Percentiles rank a stretch among this genome's conserved stretches.
phyloP scores from a whole-genome alignment of 2,329 filamentous ascomycete genomes.

The Fusarium algeriense region DNA sequence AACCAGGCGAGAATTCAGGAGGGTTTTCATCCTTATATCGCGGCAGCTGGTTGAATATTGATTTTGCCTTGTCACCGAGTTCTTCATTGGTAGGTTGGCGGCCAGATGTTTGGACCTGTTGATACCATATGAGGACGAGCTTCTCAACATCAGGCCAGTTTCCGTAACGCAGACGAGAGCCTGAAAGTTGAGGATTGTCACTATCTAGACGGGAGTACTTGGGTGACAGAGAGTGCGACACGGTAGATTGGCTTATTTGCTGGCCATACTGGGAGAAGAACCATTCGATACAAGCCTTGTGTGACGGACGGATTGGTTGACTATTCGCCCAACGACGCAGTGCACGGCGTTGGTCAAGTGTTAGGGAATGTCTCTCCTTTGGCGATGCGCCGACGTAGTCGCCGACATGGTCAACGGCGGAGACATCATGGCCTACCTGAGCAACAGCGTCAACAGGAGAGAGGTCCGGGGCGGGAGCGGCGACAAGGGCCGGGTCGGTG shows the following conservation, averaged over 20 bases:
- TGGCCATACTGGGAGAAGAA: conserved; percentile 69
- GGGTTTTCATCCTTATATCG: conserved; percentile 71
- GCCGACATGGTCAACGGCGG: conserved; percentile 21
- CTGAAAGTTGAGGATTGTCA: conserved; percentile 70
- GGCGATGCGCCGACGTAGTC: conserved; percentile 33
- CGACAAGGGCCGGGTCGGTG: conserved; percentile 55
- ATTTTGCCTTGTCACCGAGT: conserved; percentile 71
- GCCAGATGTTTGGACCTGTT: conserved; percentile 63
- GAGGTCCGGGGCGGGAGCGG: conserved; percentile 50
- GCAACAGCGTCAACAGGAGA: conserved; percentile 42
- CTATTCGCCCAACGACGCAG: conserved; percentile 70
- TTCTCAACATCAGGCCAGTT: conserved; percentile 75
- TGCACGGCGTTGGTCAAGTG: conserved; percentile 71
- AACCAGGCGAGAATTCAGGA: conserved; percentile 72
- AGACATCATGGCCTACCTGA: conserved; percentile 38
- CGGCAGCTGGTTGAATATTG: conserved; percentile 68
- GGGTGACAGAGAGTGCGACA: conserved; percentile 71
- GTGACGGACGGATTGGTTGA: conserved; percentile 67
- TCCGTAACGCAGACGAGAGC: conserved; percentile 71
- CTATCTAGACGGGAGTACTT: conserved; percentile 73
- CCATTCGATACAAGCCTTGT: conserved; percentile 74
- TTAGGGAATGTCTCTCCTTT: conserved; percentile 69
- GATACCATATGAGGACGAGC: conserved; percentile 68
- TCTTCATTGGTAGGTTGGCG: conserved; percentile 73
- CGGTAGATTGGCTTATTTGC: conserved; percentile 72